Evolutionary conservation across 176 grass and related monocot species (phyloP), one percentile per base, ranked within the genome.

Genomic region (Cenchrus fungigraminus): DNA sequence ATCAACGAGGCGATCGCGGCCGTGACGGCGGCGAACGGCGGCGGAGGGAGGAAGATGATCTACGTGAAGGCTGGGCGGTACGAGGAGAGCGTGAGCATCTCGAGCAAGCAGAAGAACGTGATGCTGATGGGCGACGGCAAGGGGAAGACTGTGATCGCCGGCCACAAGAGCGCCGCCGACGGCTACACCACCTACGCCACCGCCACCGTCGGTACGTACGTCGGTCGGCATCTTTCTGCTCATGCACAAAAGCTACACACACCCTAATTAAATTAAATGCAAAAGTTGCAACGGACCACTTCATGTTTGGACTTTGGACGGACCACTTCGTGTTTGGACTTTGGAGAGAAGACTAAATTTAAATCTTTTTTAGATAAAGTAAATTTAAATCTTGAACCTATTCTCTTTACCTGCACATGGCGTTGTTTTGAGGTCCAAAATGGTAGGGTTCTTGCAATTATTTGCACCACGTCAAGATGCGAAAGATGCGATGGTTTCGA

Each of bases 81-180:
- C 71, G 83, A 88, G 32, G 92, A 98, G 91, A 86, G 19, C 76
- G 63, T 98, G 32, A 88, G 68, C 29, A 67, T 98, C 57, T 64
- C 89, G 31, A 77, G 59, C 31, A 87, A 77, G 67, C 91, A 95
- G 82, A 88, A 76, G 82, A 87, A 93, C 57, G 91, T 98, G 47
- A 95, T 90, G 89, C 73, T 98, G 20, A 83, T 98, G 82, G 95
- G 95, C 0, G 95, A 95, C 12, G 95, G 95, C 6, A 98, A 95
- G 85, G 93, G 83, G 60, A 93, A 91, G 80, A 95, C 92, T 8
- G 22, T 98, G 85, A 87, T 95, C 88, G 86, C 83, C 20, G 89
- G 90, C 0, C 68, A 80, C 76, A 87, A 75, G 66, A 98, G 75
- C 80, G 87, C 25, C 54, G 85, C 47, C 28, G 91, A 82, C 15